Evolutionary conservation across 371 early-diverging fungal genomes (phyloP).

Genomic region (Mucor indicus): DNA sequence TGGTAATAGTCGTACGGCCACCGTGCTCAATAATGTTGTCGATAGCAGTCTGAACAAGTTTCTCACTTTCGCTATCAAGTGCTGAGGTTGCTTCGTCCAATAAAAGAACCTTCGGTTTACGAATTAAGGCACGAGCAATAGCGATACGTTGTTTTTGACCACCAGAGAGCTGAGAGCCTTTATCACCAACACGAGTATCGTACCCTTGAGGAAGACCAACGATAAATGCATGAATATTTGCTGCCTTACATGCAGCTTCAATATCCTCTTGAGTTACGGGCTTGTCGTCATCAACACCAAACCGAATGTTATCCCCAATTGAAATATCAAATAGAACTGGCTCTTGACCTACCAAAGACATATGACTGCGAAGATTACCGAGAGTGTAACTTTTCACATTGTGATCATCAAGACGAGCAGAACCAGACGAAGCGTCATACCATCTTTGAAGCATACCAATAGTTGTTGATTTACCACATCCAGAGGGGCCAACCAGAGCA

Average conservation of each 20-base stretch:
- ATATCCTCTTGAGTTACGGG: constrained; percentile 52
- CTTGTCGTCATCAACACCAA: constrained; percentile 48
- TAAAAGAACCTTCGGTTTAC: constrained; percentile 84
- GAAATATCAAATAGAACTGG: constrained; percentile 81
- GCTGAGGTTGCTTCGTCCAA: constrained; percentile 97
- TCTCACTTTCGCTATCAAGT: constrained; percentile 86
- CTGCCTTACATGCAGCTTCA: constrained; percentile 60
- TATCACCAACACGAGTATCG: constrained; percentile 76
- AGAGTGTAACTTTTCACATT: constrained; percentile 65
- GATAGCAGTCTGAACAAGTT: constrained; percentile 83
- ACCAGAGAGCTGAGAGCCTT: constrained; percentile 69
- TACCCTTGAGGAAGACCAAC: constrained; percentile 66
- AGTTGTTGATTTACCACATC: constrained; percentile 86
- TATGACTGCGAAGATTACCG: constrained; percentile 60
- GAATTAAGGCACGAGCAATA: constrained; percentile 71
- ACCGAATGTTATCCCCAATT: constrained; percentile 77
- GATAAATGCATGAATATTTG: constrained; percentile 83
- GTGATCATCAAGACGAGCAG: constrained; percentile 57
- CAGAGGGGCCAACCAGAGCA: constrained; percentile 84
- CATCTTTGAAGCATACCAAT: constrained; percentile 82
- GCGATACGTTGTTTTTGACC: constrained; percentile 75
- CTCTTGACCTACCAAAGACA: constrained; percentile 88
- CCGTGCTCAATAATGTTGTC: constrained; percentile 63
- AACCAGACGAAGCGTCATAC: constrained; percentile 73
- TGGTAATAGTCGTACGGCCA: constrained; percentile 63